Conservation (phyloP, 176 grass and related monocot species). For the Pontederia crassipes region DNA sequence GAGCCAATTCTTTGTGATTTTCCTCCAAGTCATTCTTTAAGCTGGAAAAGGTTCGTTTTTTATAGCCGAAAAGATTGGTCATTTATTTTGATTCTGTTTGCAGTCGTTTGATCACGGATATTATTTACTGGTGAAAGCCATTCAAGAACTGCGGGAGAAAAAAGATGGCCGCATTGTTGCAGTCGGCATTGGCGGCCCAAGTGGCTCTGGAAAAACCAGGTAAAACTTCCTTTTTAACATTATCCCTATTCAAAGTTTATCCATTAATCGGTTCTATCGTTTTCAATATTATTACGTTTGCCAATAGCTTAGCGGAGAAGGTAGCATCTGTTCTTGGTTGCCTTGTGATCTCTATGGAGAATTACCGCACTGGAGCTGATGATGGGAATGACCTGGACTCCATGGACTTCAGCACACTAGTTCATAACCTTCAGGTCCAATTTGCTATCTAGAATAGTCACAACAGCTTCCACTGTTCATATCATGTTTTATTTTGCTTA, state of each 20-base stretch:
- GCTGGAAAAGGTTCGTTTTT: too few relatives aligned
- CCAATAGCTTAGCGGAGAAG: slow-evolving; percentile 78
- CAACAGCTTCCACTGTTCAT: too few relatives aligned
- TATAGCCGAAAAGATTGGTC: too few relatives aligned
- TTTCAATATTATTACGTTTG: slow-evolving; percentile 3
- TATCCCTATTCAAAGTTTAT: not conserved
- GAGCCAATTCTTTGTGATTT: too few relatives aligned
- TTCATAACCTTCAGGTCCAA: slow-evolving; percentile 55
- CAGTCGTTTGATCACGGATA: slow-evolving; percentile 95
- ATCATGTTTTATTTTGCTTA: too few relatives aligned
- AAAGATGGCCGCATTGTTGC: slow-evolving; percentile 82
- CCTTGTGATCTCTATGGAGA: slow-evolving; percentile 92
- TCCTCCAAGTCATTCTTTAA: too few relatives aligned
- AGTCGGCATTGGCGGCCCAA: slow-evolving; percentile 86
- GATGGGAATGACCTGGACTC: slow-evolving; percentile 69
- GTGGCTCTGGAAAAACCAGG: slow-evolving; percentile 94
- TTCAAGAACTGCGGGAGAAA: slow-evolving; percentile 91
- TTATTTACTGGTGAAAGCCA: slow-evolving; percentile 93
- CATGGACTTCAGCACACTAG: slow-evolving; percentile 62
- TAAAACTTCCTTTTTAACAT: slow-evolving; percentile 5
- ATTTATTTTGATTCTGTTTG: not conserved
- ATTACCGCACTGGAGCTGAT: slow-evolving; percentile 70
- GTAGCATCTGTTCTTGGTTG: slow-evolving; percentile 85
- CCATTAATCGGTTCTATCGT: not conserved
- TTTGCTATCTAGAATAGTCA: not conserved